These are phyloP conservation scores for Leccinum huronense DNA, from an alignment of 1,284 basidiomycete species.

Conservation along the genomic window DNA sequence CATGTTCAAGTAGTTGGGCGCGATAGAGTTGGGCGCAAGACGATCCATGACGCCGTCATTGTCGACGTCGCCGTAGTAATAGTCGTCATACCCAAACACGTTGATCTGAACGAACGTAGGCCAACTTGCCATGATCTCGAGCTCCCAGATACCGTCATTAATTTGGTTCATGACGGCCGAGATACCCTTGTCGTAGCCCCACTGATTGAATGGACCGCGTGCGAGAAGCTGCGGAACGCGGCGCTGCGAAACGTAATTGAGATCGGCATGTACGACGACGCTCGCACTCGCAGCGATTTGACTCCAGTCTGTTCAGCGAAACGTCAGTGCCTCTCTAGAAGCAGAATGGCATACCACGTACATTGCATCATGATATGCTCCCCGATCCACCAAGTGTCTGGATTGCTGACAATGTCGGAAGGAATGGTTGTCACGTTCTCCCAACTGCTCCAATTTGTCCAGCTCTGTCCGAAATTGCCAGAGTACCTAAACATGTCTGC, in stretches of 20 bases:
- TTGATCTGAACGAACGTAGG: constrained; percentile 86
- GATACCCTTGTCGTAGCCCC: constrained; percentile 87
- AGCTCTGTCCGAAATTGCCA: constrained; percentile 82
- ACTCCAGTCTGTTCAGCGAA: constrained; percentile 66
- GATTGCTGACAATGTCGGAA: constrained; percentile 49
- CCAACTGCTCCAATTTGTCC: constrained; percentile 77
- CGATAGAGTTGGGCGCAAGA: constrained; percentile 81
- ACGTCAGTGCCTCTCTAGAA: constrained; percentile 4
- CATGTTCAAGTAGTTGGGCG: constrained; percentile 87
- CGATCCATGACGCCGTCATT: constrained; percentile 86
- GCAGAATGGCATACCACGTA: constrained; percentile 38
- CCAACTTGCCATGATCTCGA: constrained; percentile 86
- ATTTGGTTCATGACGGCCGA: constrained; percentile 62
- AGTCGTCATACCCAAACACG: constrained; percentile 85
- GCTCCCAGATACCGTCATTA: constrained; percentile 66
- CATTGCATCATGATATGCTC: constrained; percentile 87
- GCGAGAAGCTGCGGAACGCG: constrained; percentile 84
- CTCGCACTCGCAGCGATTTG: constrained; percentile 58
- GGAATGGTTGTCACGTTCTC: constrained; percentile 71
- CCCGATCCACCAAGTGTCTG: constrained; percentile 75
- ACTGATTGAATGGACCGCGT: constrained; percentile 84
- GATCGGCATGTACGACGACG: constrained; percentile 76
- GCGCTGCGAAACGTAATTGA: constrained; percentile 58
- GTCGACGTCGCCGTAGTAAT: constrained; percentile 87
- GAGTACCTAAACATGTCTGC: constrained; percentile 88